A percentile compares a stretch with the other conserved stretches of the same genome.
Evolutionary conservation across 208 protist genomes (phyloP).

Genomic region (Wallacemonas rigidus): DNA sequence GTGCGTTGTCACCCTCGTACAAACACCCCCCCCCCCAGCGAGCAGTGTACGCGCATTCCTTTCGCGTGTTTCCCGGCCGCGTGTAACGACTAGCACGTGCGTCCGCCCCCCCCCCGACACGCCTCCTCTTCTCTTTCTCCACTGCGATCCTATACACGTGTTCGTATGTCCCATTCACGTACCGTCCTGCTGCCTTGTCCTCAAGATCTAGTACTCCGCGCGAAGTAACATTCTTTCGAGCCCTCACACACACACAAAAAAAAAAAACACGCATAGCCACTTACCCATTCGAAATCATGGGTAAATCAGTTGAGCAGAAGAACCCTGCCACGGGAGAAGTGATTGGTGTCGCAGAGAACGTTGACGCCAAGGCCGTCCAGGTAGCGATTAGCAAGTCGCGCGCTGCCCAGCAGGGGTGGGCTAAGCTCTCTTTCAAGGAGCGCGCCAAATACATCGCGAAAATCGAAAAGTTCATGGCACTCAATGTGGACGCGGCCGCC

Average conservation of each 20-base stretch:
- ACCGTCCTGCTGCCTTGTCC: too few species aligned
- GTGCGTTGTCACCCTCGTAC: too few species aligned
- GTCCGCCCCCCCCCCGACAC: too few species aligned
- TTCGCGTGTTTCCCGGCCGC: too few species aligned
- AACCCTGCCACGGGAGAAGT: conserved; percentile 70
- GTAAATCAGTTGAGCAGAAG: conserved; percentile 35
- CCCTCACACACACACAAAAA: conserved; percentile 18
- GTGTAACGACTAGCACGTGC: too few species aligned
- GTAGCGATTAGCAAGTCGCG: conserved; percentile 41
- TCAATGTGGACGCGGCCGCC: conserved; percentile 53
- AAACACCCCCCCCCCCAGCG: too few species aligned
- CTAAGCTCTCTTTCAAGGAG: conserved; percentile 46
- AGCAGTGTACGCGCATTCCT: too few species aligned
- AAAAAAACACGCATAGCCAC: conserved; percentile 18
- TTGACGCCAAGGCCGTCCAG: conserved; percentile 32
- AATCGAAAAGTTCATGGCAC: conserved; percentile 59
- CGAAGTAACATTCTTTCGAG: too few species aligned
- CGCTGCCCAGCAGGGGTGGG: conserved; percentile 65
- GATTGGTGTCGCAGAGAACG: conserved; percentile 30
- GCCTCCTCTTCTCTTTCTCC: too few species aligned
- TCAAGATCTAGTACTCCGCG: too few species aligned
- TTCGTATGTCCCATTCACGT: too few species aligned
- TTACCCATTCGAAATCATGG: conserved; percentile 17
- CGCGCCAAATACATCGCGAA: conserved; percentile 54
- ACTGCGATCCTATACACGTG: too few species aligned